A percentile compares a stretch with the other conserved stretches of the same genome.
Evolutionary conservation across 306 rosid genomes (phyloP).

Genomic region (Casuarina equisetifolia): DNA sequence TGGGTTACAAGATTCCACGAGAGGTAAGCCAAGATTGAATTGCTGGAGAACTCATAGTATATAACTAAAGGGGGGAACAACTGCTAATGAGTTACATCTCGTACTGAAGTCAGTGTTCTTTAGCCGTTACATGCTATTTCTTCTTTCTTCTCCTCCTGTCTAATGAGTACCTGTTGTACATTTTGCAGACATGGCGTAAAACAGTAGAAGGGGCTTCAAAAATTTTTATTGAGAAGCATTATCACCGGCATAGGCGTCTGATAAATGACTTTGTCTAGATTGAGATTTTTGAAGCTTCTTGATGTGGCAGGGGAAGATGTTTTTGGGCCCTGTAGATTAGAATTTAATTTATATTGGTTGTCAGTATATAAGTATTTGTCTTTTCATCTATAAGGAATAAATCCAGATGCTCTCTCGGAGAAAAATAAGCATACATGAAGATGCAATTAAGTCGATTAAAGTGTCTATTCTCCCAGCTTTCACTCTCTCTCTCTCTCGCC

Average conservation of each 20-base stretch:
- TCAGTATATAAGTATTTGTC: not conserved
- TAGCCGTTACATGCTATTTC: not conserved
- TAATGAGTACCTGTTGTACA: not conserved
- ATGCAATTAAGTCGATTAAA: not conserved
- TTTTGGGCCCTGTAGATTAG: constrained; percentile 35
- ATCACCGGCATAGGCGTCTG: constrained; percentile 75
- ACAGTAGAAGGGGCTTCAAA: constrained; percentile 81
- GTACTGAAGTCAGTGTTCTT: not conserved
- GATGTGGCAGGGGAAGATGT: constrained; percentile 17
- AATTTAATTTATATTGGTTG: constrained; percentile 4
- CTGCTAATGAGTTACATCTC: not conserved
- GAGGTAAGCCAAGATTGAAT: no score
- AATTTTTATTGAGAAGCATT: constrained; percentile 82
- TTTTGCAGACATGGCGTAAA: constrained; percentile 77
- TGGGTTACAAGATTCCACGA: no score
- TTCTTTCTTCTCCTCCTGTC: not conserved
- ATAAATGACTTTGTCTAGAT: constrained; percentile 66
- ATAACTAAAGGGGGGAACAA: not conserved
- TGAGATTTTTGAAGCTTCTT: not conserved
- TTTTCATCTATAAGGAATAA: constrained; percentile 26
- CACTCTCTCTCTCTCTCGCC: not conserved
- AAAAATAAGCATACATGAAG: not conserved
- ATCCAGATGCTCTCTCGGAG: not conserved
- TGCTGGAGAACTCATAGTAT: no score
- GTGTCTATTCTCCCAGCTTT: not conserved